A percentile compares a stretch with the other conserved stretches of the same genome.
Evolutionary conservation across 2,329 filamentous ascomycete species (phyloP).

Genomic region (Fusarium brevicatenulatum): DNA sequence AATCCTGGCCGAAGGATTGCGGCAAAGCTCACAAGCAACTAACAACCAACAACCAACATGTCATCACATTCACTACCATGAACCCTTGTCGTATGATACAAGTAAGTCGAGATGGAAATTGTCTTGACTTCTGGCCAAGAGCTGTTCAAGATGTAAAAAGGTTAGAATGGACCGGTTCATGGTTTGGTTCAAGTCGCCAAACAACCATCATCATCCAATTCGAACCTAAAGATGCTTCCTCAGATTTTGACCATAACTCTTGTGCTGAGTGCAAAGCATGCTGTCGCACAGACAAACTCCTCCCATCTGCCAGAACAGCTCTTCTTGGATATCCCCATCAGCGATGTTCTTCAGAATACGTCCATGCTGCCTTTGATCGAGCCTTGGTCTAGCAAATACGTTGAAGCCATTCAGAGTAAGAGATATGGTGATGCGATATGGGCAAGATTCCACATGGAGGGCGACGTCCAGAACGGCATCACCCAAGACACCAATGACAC

Average conservation of each 20-base stretch:
- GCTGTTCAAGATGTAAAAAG: background rate
- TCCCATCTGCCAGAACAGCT: background rate
- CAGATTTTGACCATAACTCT: background rate
- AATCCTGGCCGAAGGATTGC: background rate
- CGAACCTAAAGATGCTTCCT: background rate
- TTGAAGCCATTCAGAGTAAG: background rate
- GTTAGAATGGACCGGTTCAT: accelerated
- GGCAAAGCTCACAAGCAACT: background rate
- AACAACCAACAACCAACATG: background rate
- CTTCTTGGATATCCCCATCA: background rate
- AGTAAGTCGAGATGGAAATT: background rate
- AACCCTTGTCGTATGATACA: background rate
- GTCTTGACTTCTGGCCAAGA: background rate
- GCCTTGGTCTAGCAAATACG: background rate
- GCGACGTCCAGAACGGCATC: background rate
- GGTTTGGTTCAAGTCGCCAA: accelerated
- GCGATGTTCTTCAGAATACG: background rate
- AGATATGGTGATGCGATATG: background rate
- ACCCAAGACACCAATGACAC: background rate
- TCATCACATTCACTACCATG: background rate
- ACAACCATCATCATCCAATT: too few species aligned
- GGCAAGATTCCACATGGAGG: background rate
- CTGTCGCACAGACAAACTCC: background rate
- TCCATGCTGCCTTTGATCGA: background rate
- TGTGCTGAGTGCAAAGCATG: background rate